Percentiles rank a stretch among this genome's conserved stretches.
Evolutionary conservation across 345 rosid species (phyloP).

Genomic region (Moringa oleifera): DNA sequence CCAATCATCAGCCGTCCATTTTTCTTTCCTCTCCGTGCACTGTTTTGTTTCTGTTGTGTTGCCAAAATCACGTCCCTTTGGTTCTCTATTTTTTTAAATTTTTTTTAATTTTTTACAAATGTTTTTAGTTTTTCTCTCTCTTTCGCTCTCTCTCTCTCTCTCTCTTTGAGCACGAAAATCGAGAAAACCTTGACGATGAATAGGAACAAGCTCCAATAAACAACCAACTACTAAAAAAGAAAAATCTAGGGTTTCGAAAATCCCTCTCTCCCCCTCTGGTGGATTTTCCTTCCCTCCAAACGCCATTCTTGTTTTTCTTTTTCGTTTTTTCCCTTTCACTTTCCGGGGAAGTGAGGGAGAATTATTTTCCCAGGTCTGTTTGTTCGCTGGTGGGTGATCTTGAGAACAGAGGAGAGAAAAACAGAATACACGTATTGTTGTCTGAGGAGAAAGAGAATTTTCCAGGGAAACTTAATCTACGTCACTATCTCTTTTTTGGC

Average conservation of each 20-base stretch:
- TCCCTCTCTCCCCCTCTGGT: constrained; percentile 7
- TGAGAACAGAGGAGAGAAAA: not conserved
- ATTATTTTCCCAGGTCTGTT: not conserved
- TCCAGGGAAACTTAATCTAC: not conserved
- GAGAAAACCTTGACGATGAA: not conserved
- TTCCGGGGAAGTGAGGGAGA: not conserved
- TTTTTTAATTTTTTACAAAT: not conserved
- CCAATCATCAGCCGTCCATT: not conserved
- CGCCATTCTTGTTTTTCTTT: constrained; percentile 1
- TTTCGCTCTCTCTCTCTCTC: too few species aligned
- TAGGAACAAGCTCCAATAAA: not conserved
- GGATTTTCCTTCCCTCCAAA: constrained; percentile 32
- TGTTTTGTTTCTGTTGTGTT: too few species aligned
- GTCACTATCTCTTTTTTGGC: not conserved
- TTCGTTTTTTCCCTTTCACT: too few species aligned
- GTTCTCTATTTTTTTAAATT: too few species aligned
- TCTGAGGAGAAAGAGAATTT: not conserved
- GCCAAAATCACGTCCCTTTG: too few species aligned
- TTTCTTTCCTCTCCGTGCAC: not conserved
- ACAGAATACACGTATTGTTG: too few species aligned
- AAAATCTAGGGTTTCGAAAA: constrained; percentile 21
- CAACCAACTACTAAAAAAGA: not conserved
- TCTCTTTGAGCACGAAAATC: not conserved
- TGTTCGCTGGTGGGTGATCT: not conserved
- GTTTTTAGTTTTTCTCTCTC: not conserved